Evolutionary conservation across 345 rosid genomes (phyloP).

Genomic region (Cochlearia excelsa): DNA sequence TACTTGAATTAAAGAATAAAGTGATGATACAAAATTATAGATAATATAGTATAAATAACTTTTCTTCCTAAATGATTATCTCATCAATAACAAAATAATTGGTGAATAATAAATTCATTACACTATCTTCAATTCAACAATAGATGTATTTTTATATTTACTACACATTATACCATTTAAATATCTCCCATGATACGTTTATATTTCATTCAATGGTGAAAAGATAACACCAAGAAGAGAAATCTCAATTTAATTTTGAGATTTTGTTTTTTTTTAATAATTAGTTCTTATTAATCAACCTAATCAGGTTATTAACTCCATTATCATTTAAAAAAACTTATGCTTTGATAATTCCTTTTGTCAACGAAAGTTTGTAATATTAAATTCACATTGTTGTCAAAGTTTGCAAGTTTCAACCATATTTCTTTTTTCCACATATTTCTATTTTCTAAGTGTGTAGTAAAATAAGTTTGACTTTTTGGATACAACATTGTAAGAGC

Average conservation of each 20-base stretch:
- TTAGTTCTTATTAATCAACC: not conserved
- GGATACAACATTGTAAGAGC: not conserved
- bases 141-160: constrained; percentile 12
- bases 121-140: constrained; percentile 27
- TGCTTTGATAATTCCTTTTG: not conserved
- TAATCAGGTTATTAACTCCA: not conserved
- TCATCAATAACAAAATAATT: constrained; percentile 27
- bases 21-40: not conserved
- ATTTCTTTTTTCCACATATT: constrained; percentile 19
- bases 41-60: not conserved
- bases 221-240: constrained; percentile 13
- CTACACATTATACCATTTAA: constrained; percentile 20
- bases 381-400: constrained; percentile 32
- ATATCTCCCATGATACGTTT: constrained; percentile 5
- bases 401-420: constrained; percentile 34
- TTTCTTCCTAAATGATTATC: constrained; percentile 32
- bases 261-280: not conserved
- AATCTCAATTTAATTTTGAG: constrained; percentile 1
- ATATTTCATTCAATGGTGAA: constrained; percentile 16
- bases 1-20: constrained; percentile 20
- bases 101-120: constrained; percentile 12
- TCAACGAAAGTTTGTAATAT: constrained; percentile 12
- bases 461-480: constrained; percentile 36
- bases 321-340: not conserved
- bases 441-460: constrained; percentile 19